Evolutionary conservation across 1,284 basidiomycete genomes (phyloP), one percentile per base, ranked within the genome.

Genomic region (Tremellales sp.): DNA sequence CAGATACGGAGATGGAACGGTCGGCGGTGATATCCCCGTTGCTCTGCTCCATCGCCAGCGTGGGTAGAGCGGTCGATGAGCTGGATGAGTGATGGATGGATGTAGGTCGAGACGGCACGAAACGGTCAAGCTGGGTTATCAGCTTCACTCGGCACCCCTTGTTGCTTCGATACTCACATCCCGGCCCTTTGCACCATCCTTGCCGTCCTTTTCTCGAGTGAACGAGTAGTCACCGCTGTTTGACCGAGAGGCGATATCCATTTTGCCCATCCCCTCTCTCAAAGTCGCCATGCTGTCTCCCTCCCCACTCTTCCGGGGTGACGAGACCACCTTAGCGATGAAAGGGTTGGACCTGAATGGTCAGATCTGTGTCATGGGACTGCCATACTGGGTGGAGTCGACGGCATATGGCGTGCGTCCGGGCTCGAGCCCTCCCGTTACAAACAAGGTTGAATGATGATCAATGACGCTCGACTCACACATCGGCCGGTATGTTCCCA

Each of bases 71-170:
- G 2, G 48, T 54, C 19, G 55, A 59, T 8, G 62, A 60, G 26
- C 58, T 55, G 12, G 59, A 58, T 2, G 57, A 62, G 42, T 65
- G 59, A 39, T 54, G 56, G 4, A 64, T 43, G 0, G 67, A 67
- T 1, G 56, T 39, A 6, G 66, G 60, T 25, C 73, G 61, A 15
- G 69, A 68, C 4, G 73, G 73, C 4, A 75, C 72, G 45, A 75
- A 75, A 22, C 73, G 64, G 50, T 75, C 73, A 22, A 72, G 62
- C 66, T 74, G 43, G 29, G 17, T 23, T 25, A 26, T 23, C 2
- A 23, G 21, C 23, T 1, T 31, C 19, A 21, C 31, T 8, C 36
- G 2, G 8, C 19, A 21, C 8, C 4, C 23, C 26, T 31, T 7
- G 10, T 10, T 15, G 27, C 23, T 3, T 15, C n/a, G 17, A 4